Percentiles rank a stretch among this genome's conserved stretches.
These are phyloP conservation scores for Colletotrichum ledebouriae DNA, from an alignment of 2,329 filamentous ascomycete species.

Conservation along the genomic window DNA sequence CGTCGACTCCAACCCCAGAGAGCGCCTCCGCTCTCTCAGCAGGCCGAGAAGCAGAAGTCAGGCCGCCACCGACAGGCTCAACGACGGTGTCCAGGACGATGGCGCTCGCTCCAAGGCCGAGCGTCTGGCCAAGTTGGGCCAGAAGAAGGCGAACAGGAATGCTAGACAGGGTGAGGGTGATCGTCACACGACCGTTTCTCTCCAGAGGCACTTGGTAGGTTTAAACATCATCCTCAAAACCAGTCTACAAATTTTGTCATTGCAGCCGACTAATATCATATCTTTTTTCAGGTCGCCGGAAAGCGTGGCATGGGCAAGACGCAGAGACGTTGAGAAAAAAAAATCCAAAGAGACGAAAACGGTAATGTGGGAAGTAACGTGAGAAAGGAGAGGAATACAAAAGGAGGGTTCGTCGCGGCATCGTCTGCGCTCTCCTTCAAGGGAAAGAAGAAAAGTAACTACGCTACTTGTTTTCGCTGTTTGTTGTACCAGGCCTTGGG, in stretches of 20 bases:
- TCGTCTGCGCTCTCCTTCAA: conserved; percentile 28
- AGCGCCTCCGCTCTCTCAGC: conserved; percentile 80
- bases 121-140: conserved; percentile 86
- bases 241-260: conserved; percentile 28
- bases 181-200: conserved; percentile 83
- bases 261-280: conserved; percentile 47
- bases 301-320: conserved; percentile 97
- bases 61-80: conserved; percentile 73
- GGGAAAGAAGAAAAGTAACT: conserved; percentile 40
- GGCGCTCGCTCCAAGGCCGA: conserved; percentile 82
- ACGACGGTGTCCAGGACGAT: conserved; percentile 81
- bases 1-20: conserved; percentile 67
- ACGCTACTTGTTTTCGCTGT: conserved; percentile 26
- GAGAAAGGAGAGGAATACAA: background rate
- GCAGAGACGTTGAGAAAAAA: conserved; percentile 71
- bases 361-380: conserved; percentile 30
- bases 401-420: conserved; percentile 30
- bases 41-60: conserved; percentile 69
- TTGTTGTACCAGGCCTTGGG: conserved; percentile 23
- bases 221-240: conserved; percentile 32
- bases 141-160: conserved; percentile 99
- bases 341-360: conserved; percentile 11
- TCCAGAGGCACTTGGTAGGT: conserved; percentile 93
- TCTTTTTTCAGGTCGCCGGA: conserved; percentile 75
- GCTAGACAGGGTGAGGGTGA: conserved; percentile 97